phyloP scores from a whole-genome alignment of 2,329 filamentous ascomycete species.

The Pseudogymnoascus sp. region DNA sequence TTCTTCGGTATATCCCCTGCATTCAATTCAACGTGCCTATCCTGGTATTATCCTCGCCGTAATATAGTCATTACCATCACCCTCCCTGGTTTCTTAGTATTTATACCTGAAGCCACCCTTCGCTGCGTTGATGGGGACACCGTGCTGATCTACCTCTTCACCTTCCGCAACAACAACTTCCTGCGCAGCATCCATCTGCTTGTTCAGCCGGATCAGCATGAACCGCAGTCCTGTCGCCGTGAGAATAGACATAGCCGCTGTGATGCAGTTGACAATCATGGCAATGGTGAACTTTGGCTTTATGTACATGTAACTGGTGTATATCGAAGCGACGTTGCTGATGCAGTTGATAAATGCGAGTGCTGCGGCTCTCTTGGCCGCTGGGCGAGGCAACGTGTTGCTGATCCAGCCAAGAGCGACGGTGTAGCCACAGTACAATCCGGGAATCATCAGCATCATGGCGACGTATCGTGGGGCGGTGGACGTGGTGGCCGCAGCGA shows the following conservation, averaged over 20 bases:
- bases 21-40: neutral
- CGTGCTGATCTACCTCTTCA: constrained; percentile 9
- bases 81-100: neutral
- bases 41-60: neutral
- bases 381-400: constrained; percentile 66
- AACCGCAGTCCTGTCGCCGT: constrained; percentile 55
- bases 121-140: constrained; percentile 12
- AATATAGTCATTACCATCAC: neutral
- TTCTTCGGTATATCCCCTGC: neutral
- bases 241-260: constrained; percentile 54
- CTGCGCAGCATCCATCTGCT: constrained; percentile 59
- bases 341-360: constrained; percentile 70
- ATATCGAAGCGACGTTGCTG: constrained; percentile 62
- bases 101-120: constrained; percentile 11
- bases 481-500: constrained; percentile 54
- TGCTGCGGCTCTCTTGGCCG: constrained; percentile 53
- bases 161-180: constrained; percentile 39
- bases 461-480: constrained; percentile 57
- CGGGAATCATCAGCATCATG: constrained; percentile 65
- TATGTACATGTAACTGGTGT: constrained; percentile 60
- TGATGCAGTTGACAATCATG: constrained; percentile 61
- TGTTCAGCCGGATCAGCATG: constrained; percentile 58
- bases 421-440: constrained; percentile 59
- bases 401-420: constrained; percentile 67
- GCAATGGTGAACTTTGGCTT: constrained; percentile 45